Evolutionary conservation across 2,329 filamentous ascomycete species (phyloP).

Genomic region (Colletotrichum trifolii): DNA sequence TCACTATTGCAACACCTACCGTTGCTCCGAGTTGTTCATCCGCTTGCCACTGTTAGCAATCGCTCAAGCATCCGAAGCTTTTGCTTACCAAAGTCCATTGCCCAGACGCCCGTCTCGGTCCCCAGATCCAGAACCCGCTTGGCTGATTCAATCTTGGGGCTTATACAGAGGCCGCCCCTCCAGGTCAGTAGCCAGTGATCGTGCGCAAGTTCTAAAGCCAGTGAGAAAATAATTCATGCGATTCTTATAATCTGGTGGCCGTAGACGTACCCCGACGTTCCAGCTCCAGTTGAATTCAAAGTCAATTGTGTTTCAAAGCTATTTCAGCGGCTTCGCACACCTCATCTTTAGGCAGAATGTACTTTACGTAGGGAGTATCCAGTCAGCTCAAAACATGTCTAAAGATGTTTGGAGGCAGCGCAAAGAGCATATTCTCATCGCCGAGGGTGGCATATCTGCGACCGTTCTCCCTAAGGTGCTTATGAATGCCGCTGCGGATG

Average conservation of each 20-base stretch:
- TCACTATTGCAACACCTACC: conserved; percentile 24
- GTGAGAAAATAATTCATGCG: not conserved
- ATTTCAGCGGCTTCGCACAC: conserved; percentile 19
- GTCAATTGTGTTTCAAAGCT: not conserved
- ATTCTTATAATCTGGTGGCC: not conserved
- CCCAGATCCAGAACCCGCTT: conserved; percentile 41
- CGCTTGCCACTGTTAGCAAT: conserved; percentile 38
- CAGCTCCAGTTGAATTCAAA: conserved; percentile 41
- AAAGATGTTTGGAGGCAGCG: too few relatives aligned
- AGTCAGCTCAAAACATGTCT: too few relatives aligned
- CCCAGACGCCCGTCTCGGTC: conserved; percentile 42
- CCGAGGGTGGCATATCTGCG: too few relatives aligned
- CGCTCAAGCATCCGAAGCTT: not conserved
- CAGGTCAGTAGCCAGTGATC: conserved; percentile 47
- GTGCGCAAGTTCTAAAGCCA: conserved; percentile 49
- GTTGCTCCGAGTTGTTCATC: conserved; percentile 46
- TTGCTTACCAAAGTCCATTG: conserved; percentile 41
- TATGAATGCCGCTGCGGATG: too few relatives aligned
- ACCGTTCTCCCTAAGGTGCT: too few relatives aligned
- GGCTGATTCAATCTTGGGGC: conserved; percentile 40
- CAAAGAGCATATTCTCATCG: too few relatives aligned
- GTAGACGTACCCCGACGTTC: conserved; percentile 26
- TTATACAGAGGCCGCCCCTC: conserved; percentile 43
- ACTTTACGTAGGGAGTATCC: conserved; percentile 35
- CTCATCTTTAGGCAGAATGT: conserved; percentile 42